A percentile compares a stretch with the other conserved stretches of the same genome.
Conservation (phyloP, 2,329 filamentous ascomycete species). For the Xylaria sp. region DNA sequence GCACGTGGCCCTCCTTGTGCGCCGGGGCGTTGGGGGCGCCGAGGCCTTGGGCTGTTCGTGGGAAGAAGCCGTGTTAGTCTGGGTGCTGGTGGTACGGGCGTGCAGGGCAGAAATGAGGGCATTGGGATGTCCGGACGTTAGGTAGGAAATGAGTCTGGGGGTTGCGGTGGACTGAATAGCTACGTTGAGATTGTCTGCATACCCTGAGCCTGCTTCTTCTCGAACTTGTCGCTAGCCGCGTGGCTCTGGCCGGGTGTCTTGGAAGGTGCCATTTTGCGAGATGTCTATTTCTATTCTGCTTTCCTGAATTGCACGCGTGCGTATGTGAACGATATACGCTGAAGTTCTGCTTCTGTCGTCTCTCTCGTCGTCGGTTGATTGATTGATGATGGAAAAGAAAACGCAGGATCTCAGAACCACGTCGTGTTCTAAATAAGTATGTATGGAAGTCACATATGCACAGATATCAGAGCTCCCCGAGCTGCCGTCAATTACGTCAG, state of each 20-base stretch:
- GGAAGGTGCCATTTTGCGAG: conserved; percentile 22
- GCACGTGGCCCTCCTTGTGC: conserved; percentile 30
- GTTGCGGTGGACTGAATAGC: not conserved
- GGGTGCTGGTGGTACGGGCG: not conserved
- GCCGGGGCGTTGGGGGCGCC: conserved; percentile 30
- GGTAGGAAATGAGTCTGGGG: not conserved
- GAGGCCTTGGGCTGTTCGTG: conserved; percentile 29
- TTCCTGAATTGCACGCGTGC: too few species aligned
- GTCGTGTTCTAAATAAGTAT: too few species aligned
- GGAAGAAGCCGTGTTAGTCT: not conserved
- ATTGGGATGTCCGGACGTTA: not conserved
- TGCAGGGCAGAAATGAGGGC: not conserved
- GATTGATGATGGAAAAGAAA: too few species aligned
- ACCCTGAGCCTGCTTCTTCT: conserved; percentile 31
- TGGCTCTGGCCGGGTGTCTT: conserved; percentile 33
- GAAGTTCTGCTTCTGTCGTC: too few species aligned
- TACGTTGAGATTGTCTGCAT: conserved; percentile 7
- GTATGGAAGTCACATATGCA: not conserved
- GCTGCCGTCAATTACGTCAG: conserved; percentile 21
- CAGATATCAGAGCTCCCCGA: not conserved
- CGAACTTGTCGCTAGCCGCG: conserved; percentile 32
- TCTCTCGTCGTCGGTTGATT: too few species aligned
- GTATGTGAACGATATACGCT: too few species aligned
- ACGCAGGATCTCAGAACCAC: too few species aligned
- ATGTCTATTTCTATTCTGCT: not conserved